A percentile compares a stretch with the other conserved stretches of the same genome.
Evolutionary conservation across 2,329 filamentous ascomycete genomes (phyloP).

Genomic region (Exophiala xenobiotica): DNA sequence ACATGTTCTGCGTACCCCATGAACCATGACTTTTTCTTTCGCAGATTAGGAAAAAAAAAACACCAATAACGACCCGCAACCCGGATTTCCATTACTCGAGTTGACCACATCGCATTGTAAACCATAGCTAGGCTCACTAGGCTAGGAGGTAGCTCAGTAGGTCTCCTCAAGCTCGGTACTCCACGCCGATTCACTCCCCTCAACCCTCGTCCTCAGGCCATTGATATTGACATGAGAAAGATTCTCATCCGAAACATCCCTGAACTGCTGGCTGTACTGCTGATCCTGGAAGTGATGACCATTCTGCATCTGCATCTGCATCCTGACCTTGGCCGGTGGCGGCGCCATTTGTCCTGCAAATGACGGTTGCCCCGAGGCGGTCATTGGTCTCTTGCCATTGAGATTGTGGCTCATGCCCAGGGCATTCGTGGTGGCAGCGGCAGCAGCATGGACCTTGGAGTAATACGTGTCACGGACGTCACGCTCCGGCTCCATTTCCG

Average conservation of each 20-base stretch:
- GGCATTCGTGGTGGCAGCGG: conserved; percentile 17
- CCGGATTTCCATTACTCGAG: too few species aligned
- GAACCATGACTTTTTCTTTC: too few species aligned
- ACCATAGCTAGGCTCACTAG: too few species aligned
- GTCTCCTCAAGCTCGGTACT: conserved; percentile 31
- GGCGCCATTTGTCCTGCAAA: conserved; percentile 27
- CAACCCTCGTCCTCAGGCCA: conserved; percentile 14
- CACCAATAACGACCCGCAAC: too few species aligned
- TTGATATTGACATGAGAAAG: conserved; percentile 8
- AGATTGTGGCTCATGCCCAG: conserved; percentile 18
- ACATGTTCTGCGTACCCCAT: too few species aligned
- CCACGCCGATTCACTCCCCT: conserved; percentile 31
- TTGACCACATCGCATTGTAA: too few species aligned
- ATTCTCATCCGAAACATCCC: conserved; percentile 27
- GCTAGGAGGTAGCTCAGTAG: conserved; percentile 26
- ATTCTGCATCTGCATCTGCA: conserved; percentile 19
- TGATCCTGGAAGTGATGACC: conserved; percentile 5
- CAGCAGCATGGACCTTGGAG: conserved; percentile 41
- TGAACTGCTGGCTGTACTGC: conserved; percentile 13
- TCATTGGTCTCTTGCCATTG: conserved; percentile 25
- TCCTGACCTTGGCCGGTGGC: conserved; percentile 39
- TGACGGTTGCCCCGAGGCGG: conserved; percentile 15
- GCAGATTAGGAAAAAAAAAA: too few species aligned
- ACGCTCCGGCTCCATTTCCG: conserved; percentile 69
- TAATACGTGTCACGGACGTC: conserved; percentile 79